phyloP scores from a whole-genome alignment of 2,329 filamentous ascomycete genomes.

The Aspergillus ochraceus region DNA sequence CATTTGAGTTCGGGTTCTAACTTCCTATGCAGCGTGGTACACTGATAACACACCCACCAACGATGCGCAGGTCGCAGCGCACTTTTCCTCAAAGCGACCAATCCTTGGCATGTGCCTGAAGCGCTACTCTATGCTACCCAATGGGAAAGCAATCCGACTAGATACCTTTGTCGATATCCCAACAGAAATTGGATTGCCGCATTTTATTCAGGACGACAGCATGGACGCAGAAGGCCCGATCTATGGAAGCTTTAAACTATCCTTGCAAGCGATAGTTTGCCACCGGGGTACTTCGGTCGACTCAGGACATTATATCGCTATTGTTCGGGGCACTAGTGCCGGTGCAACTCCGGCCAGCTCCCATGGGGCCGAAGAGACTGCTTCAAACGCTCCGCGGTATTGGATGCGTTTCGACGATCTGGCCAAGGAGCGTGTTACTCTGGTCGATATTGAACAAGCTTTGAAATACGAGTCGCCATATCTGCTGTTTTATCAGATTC shows the following conservation, averaged over 20 bases:
- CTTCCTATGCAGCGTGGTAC: constrained; percentile 71
- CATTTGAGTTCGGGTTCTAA: constrained; percentile 26
- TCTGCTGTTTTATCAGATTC: constrained; percentile 90
- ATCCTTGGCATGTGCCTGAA: constrained; percentile 93
- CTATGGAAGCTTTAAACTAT: constrained; percentile 88
- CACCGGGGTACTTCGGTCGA: constrained; percentile 83
- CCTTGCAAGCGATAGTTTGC: constrained; percentile 87
- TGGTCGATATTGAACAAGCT: constrained; percentile 75
- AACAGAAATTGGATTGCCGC: constrained; percentile 75
- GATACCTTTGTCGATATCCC: constrained; percentile 91
- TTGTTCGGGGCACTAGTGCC: constrained; percentile 70
- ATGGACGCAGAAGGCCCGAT: constrained; percentile 66
- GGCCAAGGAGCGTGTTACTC: constrained; percentile 66
- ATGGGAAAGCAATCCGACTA: constrained; percentile 68
- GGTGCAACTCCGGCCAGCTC: constrained; percentile 28
- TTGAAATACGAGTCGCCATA: constrained; percentile 89
- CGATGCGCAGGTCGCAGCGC: constrained; percentile 81
- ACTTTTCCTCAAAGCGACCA: constrained; percentile 79
- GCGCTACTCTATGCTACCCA: constrained; percentile 73
- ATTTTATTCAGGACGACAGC: constrained; percentile 82
- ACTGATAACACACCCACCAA: constrained; percentile 64
- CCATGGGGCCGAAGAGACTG: constrained; percentile 25
- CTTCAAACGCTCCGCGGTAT: constrained; percentile 66
- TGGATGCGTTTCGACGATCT: constrained; percentile 96
- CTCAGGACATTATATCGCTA: constrained; percentile 87